A percentile compares a stretch with the other conserved stretches of the same genome.
These are phyloP conservation scores for Astragalus membranaceus DNA, from an alignment of 306 rosid species.

Conservation along the genomic window DNA sequence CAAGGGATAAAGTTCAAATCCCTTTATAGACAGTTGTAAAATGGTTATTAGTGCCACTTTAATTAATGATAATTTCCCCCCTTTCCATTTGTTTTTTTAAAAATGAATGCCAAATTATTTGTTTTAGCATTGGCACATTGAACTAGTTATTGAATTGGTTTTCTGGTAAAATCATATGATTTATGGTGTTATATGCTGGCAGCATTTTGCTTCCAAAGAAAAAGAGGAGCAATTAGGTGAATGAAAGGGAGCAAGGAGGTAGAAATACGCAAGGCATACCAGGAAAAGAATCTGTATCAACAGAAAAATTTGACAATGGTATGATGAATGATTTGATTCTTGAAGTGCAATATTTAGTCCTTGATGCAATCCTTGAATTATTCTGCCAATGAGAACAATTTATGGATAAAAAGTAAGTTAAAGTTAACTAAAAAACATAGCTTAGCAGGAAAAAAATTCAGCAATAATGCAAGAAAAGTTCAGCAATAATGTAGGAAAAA, in stretches of 20 bases:
- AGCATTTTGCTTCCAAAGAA: background rate
- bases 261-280: constrained; percentile 37
- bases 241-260: background rate
- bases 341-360: constrained; percentile 87
- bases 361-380: constrained; percentile 73
- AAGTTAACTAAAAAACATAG: background rate
- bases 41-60: too few relatives aligned
- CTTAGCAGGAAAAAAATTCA: constrained; percentile 1
- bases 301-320: constrained; percentile 72
- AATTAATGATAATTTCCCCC: too few relatives aligned
- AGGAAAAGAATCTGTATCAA: constrained; percentile 61
- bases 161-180: background rate
- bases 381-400: constrained; percentile 39
- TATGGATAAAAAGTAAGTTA: background rate
- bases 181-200: background rate
- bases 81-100: too few relatives aligned
- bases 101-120: background rate
- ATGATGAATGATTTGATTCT: constrained; percentile 83
- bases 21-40: too few relatives aligned
- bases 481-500: background rate
- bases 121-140: background rate
- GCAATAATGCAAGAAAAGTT: background rate
- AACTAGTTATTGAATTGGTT: background rate
- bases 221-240: background rate
- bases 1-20: too few relatives aligned